Percentiles rank a stretch among this genome's conserved stretches.
These are phyloP conservation scores for Capillidium rhysosporum DNA, from an alignment of 371 early-diverging fungal genomes.

Conservation along the genomic window DNA sequence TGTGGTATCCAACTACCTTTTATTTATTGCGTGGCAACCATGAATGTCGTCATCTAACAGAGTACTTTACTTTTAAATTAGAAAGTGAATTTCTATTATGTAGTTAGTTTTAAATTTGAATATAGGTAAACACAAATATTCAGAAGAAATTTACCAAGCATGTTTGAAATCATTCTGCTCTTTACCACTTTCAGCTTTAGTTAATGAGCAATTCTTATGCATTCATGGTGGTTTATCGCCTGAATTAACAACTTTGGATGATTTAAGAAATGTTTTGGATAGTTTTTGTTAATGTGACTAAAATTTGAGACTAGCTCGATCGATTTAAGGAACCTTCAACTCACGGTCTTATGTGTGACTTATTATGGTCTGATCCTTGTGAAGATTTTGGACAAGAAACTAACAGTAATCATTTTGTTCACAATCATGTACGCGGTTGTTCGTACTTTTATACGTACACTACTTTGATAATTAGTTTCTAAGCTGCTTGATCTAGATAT, in stretches of 20 bases:
- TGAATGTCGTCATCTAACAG: conserved; percentile 94
- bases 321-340: conserved; percentile 92
- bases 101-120: conserved; percentile 6
- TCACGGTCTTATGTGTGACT: conserved; percentile 88
- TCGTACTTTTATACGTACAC: conserved; percentile 73
- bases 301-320: conserved; percentile 32
- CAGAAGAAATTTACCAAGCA: conserved; percentile 82
- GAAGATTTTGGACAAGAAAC: conserved; percentile 89
- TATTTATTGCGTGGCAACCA: conserved; percentile 96
- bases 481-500: conserved; percentile 26
- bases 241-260: conserved; percentile 67
- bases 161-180: conserved; percentile 85
- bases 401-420: conserved; percentile 54
- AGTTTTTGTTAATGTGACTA: not conserved
- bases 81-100: conserved; percentile 47
- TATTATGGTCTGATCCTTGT: conserved; percentile 96
- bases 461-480: not conserved
- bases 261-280: conserved; percentile 39
- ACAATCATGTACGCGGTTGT: conserved; percentile 86
- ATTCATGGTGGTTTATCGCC: conserved; percentile 98
- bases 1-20: conserved; percentile 80
- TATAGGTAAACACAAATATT: conserved; percentile 78
- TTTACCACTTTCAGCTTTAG: conserved; percentile 87
- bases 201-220: conserved; percentile 94
- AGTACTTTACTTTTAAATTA: conserved; percentile 92